Conservation (phyloP, 306 rosid species). For the Acacia crassicarpa region DNA sequence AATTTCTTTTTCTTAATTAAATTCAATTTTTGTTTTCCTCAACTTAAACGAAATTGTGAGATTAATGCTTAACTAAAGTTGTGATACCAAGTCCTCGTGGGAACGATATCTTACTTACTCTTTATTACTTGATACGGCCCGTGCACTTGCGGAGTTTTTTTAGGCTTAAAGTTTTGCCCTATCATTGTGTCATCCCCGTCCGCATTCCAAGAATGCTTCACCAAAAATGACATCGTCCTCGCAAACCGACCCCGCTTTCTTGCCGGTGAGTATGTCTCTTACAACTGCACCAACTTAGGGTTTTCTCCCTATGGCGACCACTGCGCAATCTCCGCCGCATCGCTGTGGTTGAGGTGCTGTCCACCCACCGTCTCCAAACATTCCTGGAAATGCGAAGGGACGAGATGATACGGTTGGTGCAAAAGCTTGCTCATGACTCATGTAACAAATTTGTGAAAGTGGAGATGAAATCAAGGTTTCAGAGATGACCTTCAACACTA, state of each 20-base stretch:
- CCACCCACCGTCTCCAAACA: conserved; percentile 33
- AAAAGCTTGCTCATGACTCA: conserved; percentile 30
- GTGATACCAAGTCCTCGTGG: too few relatives aligned
- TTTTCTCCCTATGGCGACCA: conserved; percentile 53
- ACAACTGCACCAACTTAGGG: conserved; percentile 45
- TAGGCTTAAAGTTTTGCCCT: too few relatives aligned
- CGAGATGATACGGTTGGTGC: conserved; percentile 40
- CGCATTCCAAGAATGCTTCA: conserved; percentile 54
- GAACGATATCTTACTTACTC: too few relatives aligned
- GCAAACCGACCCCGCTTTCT: conserved; percentile 53
- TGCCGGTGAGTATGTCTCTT: conserved; percentile 35
- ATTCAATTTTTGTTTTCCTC: too few relatives aligned
- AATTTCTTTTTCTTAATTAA: too few relatives aligned
- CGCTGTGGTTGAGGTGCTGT: conserved; percentile 44
- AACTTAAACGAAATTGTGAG: too few relatives aligned
- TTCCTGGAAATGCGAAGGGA: conserved; percentile 40
- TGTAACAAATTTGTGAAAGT: conserved; percentile 16
- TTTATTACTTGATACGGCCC: too few relatives aligned
- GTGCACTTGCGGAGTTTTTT: too few relatives aligned
- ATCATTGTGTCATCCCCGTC: conserved; percentile 41
- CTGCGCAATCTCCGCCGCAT: conserved; percentile 73
- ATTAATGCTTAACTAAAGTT: too few relatives aligned
- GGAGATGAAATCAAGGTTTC: conserved; percentile 36
- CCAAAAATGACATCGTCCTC: conserved; percentile 53
- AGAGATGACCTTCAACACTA: conserved; percentile 47